These are phyloP conservation scores for Phragmites australis DNA, from an alignment of 176 grass and related monocot genomes.

Conservation along the genomic window DNA sequence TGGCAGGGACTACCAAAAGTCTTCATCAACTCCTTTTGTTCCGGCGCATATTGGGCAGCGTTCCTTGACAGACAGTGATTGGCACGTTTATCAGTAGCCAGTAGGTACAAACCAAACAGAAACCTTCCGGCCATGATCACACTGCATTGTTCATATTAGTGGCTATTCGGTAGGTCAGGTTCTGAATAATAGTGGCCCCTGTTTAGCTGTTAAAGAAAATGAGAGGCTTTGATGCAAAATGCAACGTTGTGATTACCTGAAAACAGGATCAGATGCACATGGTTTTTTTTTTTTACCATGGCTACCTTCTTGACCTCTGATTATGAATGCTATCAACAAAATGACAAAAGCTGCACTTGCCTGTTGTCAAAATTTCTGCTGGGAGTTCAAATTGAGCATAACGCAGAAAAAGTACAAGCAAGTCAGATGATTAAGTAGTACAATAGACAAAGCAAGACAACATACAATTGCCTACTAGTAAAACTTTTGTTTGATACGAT, in stretches of 20 bases:
- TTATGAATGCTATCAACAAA: background rate
- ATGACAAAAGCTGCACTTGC: background rate
- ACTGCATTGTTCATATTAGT: background rate
- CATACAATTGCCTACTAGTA: background rate
- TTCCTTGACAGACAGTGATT: slow-evolving; percentile 25
- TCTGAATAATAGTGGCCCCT: background rate
- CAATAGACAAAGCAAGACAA: background rate
- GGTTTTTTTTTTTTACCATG: background rate
- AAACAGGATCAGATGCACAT: background rate
- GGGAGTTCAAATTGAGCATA: background rate
- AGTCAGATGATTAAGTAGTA: background rate
- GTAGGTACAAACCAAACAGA: slow-evolving; percentile 39
- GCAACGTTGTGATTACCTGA: background rate
- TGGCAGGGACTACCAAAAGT: slow-evolving; percentile 21
- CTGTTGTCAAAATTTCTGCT: background rate
- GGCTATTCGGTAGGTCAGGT: slow-evolving; percentile 22
- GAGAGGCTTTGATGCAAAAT: background rate
- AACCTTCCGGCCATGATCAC: background rate
- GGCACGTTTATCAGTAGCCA: slow-evolving; percentile 48
- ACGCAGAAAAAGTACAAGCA: background rate
- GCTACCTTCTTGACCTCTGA: background rate
- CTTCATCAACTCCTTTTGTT: slow-evolving; percentile 35
- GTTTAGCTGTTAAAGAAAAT: slow-evolving; percentile 10
- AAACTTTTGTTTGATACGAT: background rate
- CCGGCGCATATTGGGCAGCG: slow-evolving; percentile 34